These are phyloP conservation scores for Huntiella omanensis DNA, from an alignment of 2,329 filamentous ascomycete species.

Conservation along the genomic window DNA sequence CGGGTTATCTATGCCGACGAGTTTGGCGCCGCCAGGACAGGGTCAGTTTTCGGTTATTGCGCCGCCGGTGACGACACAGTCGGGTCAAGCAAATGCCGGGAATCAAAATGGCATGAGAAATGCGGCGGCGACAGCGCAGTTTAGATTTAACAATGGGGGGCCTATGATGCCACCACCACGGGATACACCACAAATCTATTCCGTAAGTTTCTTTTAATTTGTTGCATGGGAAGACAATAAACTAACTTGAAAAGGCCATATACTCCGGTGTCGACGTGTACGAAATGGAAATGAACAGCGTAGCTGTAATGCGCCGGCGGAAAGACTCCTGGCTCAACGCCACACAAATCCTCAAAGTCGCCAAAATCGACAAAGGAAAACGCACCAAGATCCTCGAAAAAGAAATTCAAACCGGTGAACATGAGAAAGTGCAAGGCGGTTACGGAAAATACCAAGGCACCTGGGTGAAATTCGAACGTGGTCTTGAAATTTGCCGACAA, in stretches of 20 bases:
- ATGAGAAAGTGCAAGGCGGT: conserved; percentile 95
- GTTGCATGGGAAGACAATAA: conserved; percentile 8
- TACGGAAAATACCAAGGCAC: conserved; percentile 99
- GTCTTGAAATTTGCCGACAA: conserved; percentile 74
- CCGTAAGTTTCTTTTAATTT: conserved; percentile 23
- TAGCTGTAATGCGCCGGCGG: conserved; percentile 90
- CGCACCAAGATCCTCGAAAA: conserved; percentile 96
- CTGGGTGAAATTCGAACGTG: conserved; percentile 89
- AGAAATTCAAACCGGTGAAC: conserved; percentile 86
- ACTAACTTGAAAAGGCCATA: conserved; percentile 37
- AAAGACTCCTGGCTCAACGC: conserved; percentile 95
- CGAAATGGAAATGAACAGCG: conserved; percentile 89
- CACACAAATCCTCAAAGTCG: conserved; percentile 94
- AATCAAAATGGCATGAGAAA: background rate
- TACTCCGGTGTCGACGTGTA: conserved; percentile 95
- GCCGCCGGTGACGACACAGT: conserved; percentile 12
- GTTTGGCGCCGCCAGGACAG: conserved; percentile 27
- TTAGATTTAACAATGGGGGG: conserved; percentile 2
- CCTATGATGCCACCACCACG: background rate
- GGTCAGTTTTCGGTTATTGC: conserved; percentile 16
- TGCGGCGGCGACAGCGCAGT: conserved; percentile 2
- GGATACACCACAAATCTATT: conserved; percentile 29
- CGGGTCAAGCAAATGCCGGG: too few relatives aligned
- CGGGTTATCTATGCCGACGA: conserved; percentile 11
- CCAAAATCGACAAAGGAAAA: conserved; percentile 92